Percentiles rank a stretch among this genome's conserved stretches.
Evolutionary conservation across 805 yeast species (phyloP).

Genomic region (Metschnikowia cerradonensis): DNA sequence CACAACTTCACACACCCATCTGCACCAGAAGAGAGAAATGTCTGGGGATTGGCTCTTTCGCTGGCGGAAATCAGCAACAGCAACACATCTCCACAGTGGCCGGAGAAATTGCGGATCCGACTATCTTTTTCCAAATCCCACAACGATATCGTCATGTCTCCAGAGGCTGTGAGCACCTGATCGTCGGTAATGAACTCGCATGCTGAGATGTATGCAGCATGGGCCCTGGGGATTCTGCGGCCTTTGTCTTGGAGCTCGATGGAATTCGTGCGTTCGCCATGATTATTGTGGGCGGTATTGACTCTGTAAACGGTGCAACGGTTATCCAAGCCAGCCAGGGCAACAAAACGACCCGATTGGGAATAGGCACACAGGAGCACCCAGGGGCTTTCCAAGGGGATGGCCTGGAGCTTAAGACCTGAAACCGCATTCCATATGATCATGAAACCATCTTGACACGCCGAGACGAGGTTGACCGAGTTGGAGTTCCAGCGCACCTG

Average conservation of each 20-base stretch:
- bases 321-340: conserved; percentile 82
- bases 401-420: conserved; percentile 66
- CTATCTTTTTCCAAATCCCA: conserved; percentile 75
- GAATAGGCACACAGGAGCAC: conserved; percentile 71
- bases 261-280: conserved; percentile 1
- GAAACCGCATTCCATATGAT: conserved; percentile 78
- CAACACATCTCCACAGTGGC: conserved; percentile 71
- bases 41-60: conserved; percentile 9
- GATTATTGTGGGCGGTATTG: not conserved
- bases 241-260: conserved; percentile 12
- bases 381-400: conserved; percentile 74
- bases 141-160: conserved; percentile 72
- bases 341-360: conserved; percentile 61
- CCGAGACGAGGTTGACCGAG: conserved; percentile 58
- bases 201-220: conserved; percentile 76
- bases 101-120: conserved; percentile 50
- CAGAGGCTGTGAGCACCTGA: conserved; percentile 64
- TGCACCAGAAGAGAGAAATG: conserved; percentile 60
- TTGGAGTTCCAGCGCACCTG: conserved; percentile 66
- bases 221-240: conserved; percentile 47
- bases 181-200: conserved; percentile 60
- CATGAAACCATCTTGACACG: conserved; percentile 84
- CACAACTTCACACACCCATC: conserved; percentile 66
- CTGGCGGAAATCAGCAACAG: conserved; percentile 29
- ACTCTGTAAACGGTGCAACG: conserved; percentile 64